Evolutionary conservation across 805 yeast species (phyloP).

Genomic region (Barnettozyma siamensis): DNA sequence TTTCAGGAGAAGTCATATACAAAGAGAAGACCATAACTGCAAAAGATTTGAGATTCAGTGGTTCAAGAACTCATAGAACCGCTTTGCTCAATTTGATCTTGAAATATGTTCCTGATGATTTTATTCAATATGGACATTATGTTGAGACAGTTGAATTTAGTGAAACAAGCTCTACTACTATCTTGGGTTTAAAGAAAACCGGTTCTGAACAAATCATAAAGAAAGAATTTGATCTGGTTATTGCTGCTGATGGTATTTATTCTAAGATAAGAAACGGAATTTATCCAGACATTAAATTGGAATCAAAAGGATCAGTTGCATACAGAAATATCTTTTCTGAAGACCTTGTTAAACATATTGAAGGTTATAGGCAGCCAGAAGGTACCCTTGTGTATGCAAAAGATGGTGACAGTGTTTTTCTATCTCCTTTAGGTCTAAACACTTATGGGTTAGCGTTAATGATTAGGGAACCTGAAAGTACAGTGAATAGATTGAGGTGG

Average conservation of each 20-base stretch:
- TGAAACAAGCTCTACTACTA: too few relatives aligned
- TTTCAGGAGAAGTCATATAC: neutral
- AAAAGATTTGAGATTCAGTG: neutral
- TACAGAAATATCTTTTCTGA: neutral
- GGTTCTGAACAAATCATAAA: neutral
- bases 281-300: neutral
- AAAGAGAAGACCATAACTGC: neutral
- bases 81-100: neutral
- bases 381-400: neutral
- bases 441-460: neutral
- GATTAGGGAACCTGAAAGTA: neutral
- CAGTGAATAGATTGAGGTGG: neutral
- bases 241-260: conserved; percentile 2
- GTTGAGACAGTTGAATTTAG: neutral
- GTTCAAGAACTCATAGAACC: neutral
- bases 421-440: neutral
- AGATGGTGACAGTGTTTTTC: neutral
- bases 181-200: neutral
- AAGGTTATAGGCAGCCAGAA: neutral
- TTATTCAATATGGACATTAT: neutral
- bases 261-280: neutral
- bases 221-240: neutral
- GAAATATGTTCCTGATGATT: neutral
- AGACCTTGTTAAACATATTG: neutral
- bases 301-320: neutral